Percentiles rank a stretch among this genome's conserved stretches.
phyloP scores from a whole-genome alignment of 305 asterid genomes.

The Fraxinus ornus region DNA sequence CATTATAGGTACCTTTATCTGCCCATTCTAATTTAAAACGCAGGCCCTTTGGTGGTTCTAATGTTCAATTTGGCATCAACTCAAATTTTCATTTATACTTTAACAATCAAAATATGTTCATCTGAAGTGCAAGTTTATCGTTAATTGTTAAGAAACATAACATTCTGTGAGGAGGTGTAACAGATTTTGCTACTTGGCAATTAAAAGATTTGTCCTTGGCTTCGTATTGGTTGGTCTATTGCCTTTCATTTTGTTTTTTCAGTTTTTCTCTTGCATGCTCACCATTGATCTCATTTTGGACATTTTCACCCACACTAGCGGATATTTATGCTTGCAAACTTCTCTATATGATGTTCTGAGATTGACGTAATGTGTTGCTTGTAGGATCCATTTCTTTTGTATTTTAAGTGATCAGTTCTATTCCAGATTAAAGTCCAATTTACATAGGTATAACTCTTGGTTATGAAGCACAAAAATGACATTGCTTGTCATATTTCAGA shows the following conservation, averaged over 20 bases:
- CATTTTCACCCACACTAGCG: not conserved
- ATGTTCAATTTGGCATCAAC: not conserved
- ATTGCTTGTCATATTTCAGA: not conserved
- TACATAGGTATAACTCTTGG: not conserved
- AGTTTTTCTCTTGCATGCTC: not conserved
- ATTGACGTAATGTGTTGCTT: not conserved
- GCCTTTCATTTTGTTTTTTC: not conserved
- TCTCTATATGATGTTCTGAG: not conserved
- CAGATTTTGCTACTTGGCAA: not conserved
- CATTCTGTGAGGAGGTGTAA: not conserved
- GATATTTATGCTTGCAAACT: not conserved
- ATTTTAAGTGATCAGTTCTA: not conserved
- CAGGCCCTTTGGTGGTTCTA: not conserved
- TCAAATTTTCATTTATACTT: not conserved
- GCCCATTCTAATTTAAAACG: not conserved
- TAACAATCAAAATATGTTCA: not conserved
- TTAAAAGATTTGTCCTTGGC: not conserved
- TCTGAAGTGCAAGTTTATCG: not conserved
- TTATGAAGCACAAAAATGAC: not conserved
- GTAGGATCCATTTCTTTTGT: not conserved
- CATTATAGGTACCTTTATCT: not conserved
- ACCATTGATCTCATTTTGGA: not conserved
- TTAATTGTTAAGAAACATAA: not conserved
- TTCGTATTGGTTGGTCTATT: not conserved
- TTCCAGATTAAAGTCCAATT: not conserved